Percentiles rank a stretch among this genome's conserved stretches.
Evolutionary conservation across 768 basidiomycete species (phyloP).

Genomic region (Neoboletus brunneissimus): DNA sequence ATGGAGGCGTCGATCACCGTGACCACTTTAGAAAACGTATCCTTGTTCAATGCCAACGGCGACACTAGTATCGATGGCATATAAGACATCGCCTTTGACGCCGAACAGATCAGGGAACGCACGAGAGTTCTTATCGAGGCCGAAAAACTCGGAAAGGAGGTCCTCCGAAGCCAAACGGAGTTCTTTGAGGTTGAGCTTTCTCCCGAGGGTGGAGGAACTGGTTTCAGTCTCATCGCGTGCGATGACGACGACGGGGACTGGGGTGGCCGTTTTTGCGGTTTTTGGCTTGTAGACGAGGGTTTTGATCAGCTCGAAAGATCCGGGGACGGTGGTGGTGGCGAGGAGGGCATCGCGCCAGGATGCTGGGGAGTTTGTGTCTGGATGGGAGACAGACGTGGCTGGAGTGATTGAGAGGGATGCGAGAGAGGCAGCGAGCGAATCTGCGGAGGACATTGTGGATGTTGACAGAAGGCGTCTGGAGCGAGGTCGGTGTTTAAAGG

Average conservation of each 20-base stretch:
- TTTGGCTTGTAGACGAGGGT: slow-evolving; percentile 96
- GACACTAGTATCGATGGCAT: slow-evolving; percentile 55
- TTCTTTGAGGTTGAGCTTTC: slow-evolving; percentile 82
- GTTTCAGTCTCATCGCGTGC: slow-evolving; percentile 85
- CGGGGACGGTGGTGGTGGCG: slow-evolving; percentile 48
- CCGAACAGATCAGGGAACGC: slow-evolving; percentile 32
- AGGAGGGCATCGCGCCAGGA: slow-evolving; percentile 75
- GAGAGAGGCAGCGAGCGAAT: slow-evolving; percentile 40
- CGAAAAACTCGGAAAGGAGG: slow-evolving; percentile 80
- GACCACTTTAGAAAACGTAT: slow-evolving; percentile 65
- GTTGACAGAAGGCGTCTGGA: slow-evolving; percentile 7
- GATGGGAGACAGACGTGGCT: slow-evolving; percentile 52
- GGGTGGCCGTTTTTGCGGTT: slow-evolving; percentile 83
- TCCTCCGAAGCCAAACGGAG: slow-evolving; percentile 84
- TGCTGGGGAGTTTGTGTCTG: slow-evolving; percentile 62
- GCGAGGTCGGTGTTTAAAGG: slow-evolving; percentile 15
- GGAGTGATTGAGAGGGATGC: slow-evolving; percentile 56
- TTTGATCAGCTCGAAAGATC: slow-evolving; percentile 72
- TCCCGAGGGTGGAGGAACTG: slow-evolving; percentile 70
- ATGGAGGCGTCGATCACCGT: slow-evolving; percentile 80
- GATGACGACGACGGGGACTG: slow-evolving; percentile 84
- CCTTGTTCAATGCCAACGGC: slow-evolving; percentile 64
- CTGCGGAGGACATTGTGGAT: slow-evolving; percentile 36
- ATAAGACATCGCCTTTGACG: neutral
- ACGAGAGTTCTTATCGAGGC: slow-evolving; percentile 84